A percentile compares a stretch with the other conserved stretches of the same genome.
These are phyloP conservation scores for Haematococcus sp. DNA, from an alignment of 139 green algal species.

Conservation along the genomic window DNA sequence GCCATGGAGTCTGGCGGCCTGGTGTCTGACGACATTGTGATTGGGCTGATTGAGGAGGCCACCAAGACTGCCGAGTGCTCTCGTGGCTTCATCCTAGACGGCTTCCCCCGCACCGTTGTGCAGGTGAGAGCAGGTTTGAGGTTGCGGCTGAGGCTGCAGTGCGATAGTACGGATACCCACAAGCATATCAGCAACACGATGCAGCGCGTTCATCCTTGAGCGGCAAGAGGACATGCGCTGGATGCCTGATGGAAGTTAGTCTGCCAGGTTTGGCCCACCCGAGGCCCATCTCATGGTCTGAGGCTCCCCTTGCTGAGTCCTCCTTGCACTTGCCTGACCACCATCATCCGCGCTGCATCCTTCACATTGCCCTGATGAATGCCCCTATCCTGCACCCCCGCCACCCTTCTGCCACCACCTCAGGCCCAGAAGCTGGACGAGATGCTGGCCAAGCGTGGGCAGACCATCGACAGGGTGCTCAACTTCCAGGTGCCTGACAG, in stretches of 20 bases:
- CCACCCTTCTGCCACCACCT: no score
- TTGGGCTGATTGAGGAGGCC: constrained; percentile 93
- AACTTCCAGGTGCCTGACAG: constrained; percentile 92
- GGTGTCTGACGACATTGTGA: constrained; percentile 95
- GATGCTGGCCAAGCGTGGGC: constrained; percentile 80
- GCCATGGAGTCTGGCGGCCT: constrained; percentile 93
- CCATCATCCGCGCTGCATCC: no score
- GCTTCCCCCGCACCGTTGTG: constrained; percentile 79
- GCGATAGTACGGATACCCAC: not conserved
- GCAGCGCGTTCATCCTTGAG: no score
- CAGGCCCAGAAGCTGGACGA: constrained; percentile 92
- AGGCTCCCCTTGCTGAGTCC: no score
- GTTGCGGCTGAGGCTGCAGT: not conserved
- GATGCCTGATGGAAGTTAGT: no score
- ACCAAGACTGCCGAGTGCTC: constrained; percentile 86
- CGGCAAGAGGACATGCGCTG: no score
- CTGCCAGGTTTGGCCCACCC: no score
- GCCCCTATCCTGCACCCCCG: no score
- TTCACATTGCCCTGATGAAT: no score
- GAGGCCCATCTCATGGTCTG: no score
- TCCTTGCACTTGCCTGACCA: no score
- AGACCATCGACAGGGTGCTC: constrained; percentile 83
- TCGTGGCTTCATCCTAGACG: constrained; percentile 96
- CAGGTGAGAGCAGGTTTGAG: constrained; percentile 47
- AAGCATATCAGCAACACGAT: not conserved